Base-by-base conservation (phyloP, 1,139 yeast genomes). In the Meyerozyma sp. region DNA sequence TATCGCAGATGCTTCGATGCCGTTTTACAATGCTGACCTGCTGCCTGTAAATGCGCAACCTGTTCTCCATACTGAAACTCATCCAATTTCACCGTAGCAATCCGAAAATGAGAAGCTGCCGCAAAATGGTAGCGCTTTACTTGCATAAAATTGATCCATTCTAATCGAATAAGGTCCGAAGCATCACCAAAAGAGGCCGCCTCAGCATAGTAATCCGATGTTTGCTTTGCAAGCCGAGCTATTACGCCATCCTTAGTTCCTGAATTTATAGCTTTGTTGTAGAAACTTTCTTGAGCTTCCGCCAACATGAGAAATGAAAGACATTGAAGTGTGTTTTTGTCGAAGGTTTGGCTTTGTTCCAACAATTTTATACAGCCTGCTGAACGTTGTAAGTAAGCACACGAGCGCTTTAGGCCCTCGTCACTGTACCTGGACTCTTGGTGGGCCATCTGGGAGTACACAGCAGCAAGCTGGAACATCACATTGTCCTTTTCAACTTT, bases 261-360 rank as follows among this genome's bases (percentile, higher is more conserved):
- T n/a, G 74, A 75, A 6, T 52, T 43, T 1, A 77, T 63, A 0
- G 96, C 91, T 55, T 82, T 82, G 42, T 77, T 81, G 96, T 96
- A 90, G 44, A 84, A 81, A 9, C 80, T 73, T 57, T 91, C 97
- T 59, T 90, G 96, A 0, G 96, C 94, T 55, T 89, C 95, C 0
- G 95, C 95, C 35, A 86, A 58, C 77, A 80, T 78, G 20, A 89
- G 53, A n/a, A 50, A 50, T 40, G 56, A 55, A 27, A 73, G 55
- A 39, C 66, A 63, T 18, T 47, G 47, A 5, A 68, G 47, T 0
- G 75, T 64, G 6, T 56, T 56, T 4, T 26, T 16, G 7, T 63
- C 61, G 25, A 69, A 56, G 41, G 66, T 74, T 10, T 43, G 30
- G 10, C 40, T 40, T 46, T 28, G 29, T 28, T 35, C 26, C 30